Base-by-base conservation (phyloP, 1,139 yeast genomes). In the Komagataea norvegica region DNA sequence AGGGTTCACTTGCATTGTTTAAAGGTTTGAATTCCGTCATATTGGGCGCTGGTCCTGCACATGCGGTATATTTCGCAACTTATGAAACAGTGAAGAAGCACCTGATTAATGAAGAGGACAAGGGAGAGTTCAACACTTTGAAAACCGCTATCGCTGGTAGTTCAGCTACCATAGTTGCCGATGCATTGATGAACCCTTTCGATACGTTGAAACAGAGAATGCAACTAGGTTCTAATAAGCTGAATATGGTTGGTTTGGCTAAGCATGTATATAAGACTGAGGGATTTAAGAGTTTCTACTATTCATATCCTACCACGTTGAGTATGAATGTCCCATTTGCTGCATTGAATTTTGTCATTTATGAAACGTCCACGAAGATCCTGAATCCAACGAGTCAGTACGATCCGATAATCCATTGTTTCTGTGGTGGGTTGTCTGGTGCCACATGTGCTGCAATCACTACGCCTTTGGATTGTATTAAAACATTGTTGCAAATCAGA, bases 1-100 rank as follows among this genome's bases (percentile, higher is more conserved):
- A 91, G 60, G 98, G 98, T 2, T 85, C 93, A 3, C 60, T 77
- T 42, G 85, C 95, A 1, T 72, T 89, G 31, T 91, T 97, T 96
- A 72, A 95, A 56, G 99, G 99, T 43, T 88, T 91, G 24, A 80
- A 91, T 13, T 85, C 96, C 2, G 95, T 93, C 47, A 79, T 89
- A 9, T 59, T 91, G 46, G 99, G 99, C 30, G 97, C 99, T n/a
- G 99, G 98, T 5, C 99, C 99, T 2, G 97, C 98, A 8, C 99
- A 91, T 64, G 98, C 98, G 1, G 85, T 93, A 13, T 93, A 93
- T 64, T 91, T 89, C 62, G 83, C 91, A n/a, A 95, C 94, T 7
- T 93, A 89, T 62, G 99, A 91, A 63, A 73, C 80, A 33, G 74
- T 91, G 43, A 89, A 89, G 60, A 77, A 84, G 21, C 63, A 57